phyloP scores from a whole-genome alignment of 106 monocot species.

The Phalaenopsis aphrodite region DNA sequence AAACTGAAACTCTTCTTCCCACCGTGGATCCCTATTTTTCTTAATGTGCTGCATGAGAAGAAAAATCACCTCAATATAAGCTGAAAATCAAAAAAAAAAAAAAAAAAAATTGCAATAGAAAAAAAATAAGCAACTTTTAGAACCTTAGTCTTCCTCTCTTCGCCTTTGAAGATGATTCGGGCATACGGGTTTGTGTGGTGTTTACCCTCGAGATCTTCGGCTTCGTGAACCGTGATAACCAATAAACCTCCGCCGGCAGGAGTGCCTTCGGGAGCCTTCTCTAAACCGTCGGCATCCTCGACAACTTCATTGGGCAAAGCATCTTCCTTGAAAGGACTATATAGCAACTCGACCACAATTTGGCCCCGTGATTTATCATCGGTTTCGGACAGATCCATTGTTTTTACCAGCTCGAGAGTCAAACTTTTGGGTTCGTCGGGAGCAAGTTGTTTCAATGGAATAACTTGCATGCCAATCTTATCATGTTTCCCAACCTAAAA shows the following conservation, averaged over 20 bases:
- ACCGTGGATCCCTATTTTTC: conserved; percentile 75
- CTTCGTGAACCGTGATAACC: conserved; percentile 48
- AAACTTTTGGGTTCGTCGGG: conserved; percentile 36
- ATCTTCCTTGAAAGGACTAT: conserved; percentile 50
- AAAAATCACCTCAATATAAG: neutral
- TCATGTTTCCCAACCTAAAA: conserved; percentile 50
- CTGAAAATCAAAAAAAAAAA: too few species aligned
- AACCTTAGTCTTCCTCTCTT: conserved; percentile 82
- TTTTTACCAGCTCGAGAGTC: conserved; percentile 49
- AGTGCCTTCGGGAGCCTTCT: conserved; percentile 56
- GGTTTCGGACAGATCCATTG: conserved; percentile 41
- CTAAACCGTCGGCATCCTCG: conserved; percentile 20
- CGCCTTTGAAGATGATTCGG: conserved; percentile 31
- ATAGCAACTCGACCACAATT: conserved; percentile 28
- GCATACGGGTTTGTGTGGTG: conserved; percentile 65
- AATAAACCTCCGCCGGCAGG: conserved; percentile 57
- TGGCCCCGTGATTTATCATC: conserved; percentile 30
- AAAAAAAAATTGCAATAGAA: neutral
- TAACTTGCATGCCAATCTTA: conserved; percentile 55
- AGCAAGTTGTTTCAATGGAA: conserved; percentile 39
- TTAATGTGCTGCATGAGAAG: conserved; percentile 46
- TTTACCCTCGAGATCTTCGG: conserved; percentile 62
- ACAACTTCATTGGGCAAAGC: neutral
- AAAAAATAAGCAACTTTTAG: neutral
- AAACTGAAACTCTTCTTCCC: conserved; percentile 70